These are phyloP conservation scores for Flaveria robusta DNA, from an alignment of 129 eudicot genomes.

Conservation along the genomic window DNA sequence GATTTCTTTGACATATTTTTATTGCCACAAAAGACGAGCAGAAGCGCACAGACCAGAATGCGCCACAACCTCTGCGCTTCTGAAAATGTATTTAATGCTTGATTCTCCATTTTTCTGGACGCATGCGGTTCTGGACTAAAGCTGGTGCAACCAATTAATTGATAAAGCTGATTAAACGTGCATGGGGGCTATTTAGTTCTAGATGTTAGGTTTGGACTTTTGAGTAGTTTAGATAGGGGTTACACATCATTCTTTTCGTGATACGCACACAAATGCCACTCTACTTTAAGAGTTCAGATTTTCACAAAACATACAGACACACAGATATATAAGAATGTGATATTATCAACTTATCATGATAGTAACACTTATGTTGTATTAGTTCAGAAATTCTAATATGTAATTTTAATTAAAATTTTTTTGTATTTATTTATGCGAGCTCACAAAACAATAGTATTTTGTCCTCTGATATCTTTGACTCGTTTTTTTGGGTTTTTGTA, in stretches of 20 bases:
- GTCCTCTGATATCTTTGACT: not conserved
- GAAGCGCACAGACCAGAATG: too few species aligned
- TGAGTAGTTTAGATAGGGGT: not conserved
- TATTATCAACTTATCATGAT: not conserved
- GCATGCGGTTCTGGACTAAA: not conserved
- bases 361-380: not conserved
- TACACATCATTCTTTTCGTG: not conserved
- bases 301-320: not conserved
- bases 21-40: not conserved
- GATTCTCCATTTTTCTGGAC: too few species aligned
- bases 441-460: not conserved
- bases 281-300: not conserved
- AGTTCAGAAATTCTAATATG: not conserved
- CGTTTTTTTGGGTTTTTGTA: conserved; percentile 35
- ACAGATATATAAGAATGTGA: not conserved
- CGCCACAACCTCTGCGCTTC: too few species aligned
- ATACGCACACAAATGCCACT: not conserved
- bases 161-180: not conserved
- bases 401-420: too few species aligned
- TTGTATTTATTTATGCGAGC: not conserved
- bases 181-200: not conserved
- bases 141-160: not conserved
- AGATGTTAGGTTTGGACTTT: not conserved
- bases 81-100: too few species aligned
- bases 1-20: not conserved